Conservation (phyloP, 2,329 filamentous ascomycete genomes). For the Penicillium sclerotiorum region DNA sequence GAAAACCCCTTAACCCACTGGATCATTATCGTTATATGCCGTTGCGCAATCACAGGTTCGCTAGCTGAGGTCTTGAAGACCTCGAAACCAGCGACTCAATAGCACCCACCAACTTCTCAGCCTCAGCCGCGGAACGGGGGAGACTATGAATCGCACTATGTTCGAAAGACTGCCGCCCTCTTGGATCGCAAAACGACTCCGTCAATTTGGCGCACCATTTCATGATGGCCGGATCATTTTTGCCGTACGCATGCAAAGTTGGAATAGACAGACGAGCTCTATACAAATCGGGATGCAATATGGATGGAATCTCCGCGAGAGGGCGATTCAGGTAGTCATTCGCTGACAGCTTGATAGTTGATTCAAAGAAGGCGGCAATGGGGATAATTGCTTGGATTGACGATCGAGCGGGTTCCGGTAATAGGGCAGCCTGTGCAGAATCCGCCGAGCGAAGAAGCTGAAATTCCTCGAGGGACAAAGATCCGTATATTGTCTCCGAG, state of each 20-base stretch:
- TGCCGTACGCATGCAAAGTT: conserved; percentile 10
- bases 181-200: conserved; percentile 5
- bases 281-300: conserved; percentile 4
- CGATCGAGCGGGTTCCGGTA: conserved; percentile 5
- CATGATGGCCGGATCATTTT: conserved; percentile 7
- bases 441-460: conserved; percentile 6
- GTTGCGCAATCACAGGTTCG: not conserved
- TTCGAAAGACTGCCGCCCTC: not conserved
- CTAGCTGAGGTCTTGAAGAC: not conserved
- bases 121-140: not conserved
- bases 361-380: not conserved
- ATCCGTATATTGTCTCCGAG: not conserved
- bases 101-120: conserved; percentile 1
- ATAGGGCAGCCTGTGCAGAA: not conserved
- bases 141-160: conserved; percentile 10
- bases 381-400: not conserved
- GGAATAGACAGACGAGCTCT: conserved; percentile 9
- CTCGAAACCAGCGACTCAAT: not conserved
- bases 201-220: not conserved
- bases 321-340: conserved; percentile 6
- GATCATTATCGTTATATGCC: too few species aligned
- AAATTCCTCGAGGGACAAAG: conserved; percentile 6
- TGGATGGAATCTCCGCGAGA: conserved; percentile 7
- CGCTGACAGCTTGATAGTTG: not conserved
- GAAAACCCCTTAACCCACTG: too few species aligned